Evolutionary conservation across 2,329 filamentous ascomycete species (phyloP).

Genomic region (Neocucurbitaria cava): DNA sequence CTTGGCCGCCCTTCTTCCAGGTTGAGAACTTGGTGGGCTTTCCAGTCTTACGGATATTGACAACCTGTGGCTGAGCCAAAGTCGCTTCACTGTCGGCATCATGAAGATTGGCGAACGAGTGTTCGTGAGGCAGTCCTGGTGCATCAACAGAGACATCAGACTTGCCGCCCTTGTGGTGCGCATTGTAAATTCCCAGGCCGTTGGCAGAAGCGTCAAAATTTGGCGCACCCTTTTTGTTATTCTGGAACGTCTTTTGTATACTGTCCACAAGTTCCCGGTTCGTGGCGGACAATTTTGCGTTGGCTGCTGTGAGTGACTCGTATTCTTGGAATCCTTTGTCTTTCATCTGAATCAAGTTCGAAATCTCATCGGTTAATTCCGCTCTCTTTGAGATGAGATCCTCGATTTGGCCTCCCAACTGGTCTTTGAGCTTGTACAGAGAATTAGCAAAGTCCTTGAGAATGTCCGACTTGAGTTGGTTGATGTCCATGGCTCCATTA

Average conservation of each 20-base stretch:
- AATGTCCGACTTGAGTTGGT: slow-evolving; percentile 69
- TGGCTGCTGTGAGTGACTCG: slow-evolving; percentile 92
- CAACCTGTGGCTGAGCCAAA: slow-evolving; percentile 81
- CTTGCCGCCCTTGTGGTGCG: slow-evolving; percentile 46
- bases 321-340: slow-evolving; percentile 95
- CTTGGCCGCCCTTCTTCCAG: slow-evolving; percentile 97
- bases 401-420: slow-evolving; percentile 76
- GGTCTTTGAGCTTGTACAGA: slow-evolving; percentile 77
- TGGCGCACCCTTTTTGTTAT: slow-evolving; percentile 63
- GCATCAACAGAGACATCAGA: slow-evolving; percentile 51
- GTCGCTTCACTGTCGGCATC: slow-evolving; percentile 71
- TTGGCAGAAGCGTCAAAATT: slow-evolving; percentile 57
- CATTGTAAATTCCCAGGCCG: slow-evolving; percentile 68
- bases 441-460: slow-evolving; percentile 68
- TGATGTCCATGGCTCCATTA: slow-evolving; percentile 77
- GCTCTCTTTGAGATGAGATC: slow-evolving; percentile 89
- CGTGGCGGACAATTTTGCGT: slow-evolving; percentile 90
- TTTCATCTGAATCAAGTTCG: slow-evolving; percentile 80
- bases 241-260: slow-evolving; percentile 92
- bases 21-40: slow-evolving; percentile 98
- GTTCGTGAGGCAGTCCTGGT: slow-evolving; percentile 46
- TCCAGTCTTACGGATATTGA: slow-evolving; percentile 86
- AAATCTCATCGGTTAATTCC: slow-evolving; percentile 83
- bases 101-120: slow-evolving; percentile 52
- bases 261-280: slow-evolving; percentile 95